These are phyloP conservation scores for Capsicum baccatum DNA, from an alignment of 257 asterid genomes.

Conservation along the genomic window DNA sequence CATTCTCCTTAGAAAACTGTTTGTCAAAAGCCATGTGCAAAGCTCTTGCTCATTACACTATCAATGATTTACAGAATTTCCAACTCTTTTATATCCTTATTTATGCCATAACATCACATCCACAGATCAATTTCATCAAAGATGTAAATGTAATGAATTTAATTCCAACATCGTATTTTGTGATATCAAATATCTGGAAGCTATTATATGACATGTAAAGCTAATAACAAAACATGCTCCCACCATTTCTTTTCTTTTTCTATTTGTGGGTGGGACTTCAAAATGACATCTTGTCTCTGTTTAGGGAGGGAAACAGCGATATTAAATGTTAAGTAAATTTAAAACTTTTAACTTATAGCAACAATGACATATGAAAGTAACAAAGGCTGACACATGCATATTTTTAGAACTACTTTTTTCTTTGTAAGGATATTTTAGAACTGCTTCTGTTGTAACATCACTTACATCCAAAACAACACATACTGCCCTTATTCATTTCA, in stretches of 20 bases:
- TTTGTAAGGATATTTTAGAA: not conserved
- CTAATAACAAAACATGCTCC: not conserved
- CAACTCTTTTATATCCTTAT: too few species aligned
- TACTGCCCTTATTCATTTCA: not conserved
- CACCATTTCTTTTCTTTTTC: conserved; percentile 17
- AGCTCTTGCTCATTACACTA: not conserved
- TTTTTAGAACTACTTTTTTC: too few species aligned
- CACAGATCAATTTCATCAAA: not conserved
- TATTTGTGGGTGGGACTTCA: conserved; percentile 16
- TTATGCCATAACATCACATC: not conserved
- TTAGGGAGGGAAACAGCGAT: not conserved
- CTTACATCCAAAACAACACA: conserved; percentile 20
- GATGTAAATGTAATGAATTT: not conserved
- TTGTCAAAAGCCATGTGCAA: conserved; percentile 9
- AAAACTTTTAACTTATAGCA: not conserved
- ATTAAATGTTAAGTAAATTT: not conserved
- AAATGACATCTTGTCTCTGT: not conserved
- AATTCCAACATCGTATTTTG: not conserved
- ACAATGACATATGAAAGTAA: conserved; percentile 1
- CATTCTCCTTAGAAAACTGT: not conserved
- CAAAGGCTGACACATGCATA: conserved; percentile 16
- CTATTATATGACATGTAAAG: not conserved
- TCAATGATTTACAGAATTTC: not conserved
- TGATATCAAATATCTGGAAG: not conserved
- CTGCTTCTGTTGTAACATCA: not conserved